Conservation (phyloP, 2,329 filamentous ascomycete species). For the Xylaria sp. region DNA sequence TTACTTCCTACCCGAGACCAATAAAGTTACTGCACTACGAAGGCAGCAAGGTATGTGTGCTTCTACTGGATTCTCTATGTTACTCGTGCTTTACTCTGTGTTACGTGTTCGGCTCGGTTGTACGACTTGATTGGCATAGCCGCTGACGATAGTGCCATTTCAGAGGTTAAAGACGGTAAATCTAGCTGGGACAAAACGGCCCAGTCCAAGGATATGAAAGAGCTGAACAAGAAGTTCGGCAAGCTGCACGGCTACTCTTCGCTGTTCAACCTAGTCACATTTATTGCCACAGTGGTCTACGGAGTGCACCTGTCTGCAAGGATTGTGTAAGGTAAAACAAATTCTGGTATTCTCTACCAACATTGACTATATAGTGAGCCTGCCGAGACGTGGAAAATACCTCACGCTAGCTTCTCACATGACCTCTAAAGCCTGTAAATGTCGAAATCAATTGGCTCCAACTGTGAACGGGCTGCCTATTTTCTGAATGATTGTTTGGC, state of each 20-base stretch:
- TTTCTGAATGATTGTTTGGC: background rate
- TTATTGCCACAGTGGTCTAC: slow-evolving; percentile 79
- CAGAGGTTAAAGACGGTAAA: slow-evolving; percentile 89
- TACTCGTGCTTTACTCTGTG: background rate
- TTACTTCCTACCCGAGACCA: slow-evolving; percentile 79
- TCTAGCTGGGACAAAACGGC: slow-evolving; percentile 82
- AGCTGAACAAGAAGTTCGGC: slow-evolving; percentile 81
- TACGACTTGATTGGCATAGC: slow-evolving; percentile 7
- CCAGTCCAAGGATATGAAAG: slow-evolving; percentile 85
- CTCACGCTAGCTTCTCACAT: background rate
- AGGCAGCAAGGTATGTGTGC: slow-evolving; percentile 78
- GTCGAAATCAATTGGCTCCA: background rate
- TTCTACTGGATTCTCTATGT: background rate
- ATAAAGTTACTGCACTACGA: slow-evolving; percentile 77
- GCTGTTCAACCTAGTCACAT: slow-evolving; percentile 77
- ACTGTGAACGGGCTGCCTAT: background rate
- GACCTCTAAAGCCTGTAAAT: background rate
- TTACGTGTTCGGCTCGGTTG: background rate
- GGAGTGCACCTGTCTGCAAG: slow-evolving; percentile 77
- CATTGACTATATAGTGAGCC: background rate
- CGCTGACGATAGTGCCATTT: slow-evolving; percentile 32
- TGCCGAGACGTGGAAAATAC: background rate
- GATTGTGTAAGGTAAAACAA: slow-evolving; percentile 56
- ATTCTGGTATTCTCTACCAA: background rate
- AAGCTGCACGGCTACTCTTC: slow-evolving; percentile 84